Conservation (phyloP, 2,329 filamentous ascomycete genomes). For the Epichloe aotearoae region DNA sequence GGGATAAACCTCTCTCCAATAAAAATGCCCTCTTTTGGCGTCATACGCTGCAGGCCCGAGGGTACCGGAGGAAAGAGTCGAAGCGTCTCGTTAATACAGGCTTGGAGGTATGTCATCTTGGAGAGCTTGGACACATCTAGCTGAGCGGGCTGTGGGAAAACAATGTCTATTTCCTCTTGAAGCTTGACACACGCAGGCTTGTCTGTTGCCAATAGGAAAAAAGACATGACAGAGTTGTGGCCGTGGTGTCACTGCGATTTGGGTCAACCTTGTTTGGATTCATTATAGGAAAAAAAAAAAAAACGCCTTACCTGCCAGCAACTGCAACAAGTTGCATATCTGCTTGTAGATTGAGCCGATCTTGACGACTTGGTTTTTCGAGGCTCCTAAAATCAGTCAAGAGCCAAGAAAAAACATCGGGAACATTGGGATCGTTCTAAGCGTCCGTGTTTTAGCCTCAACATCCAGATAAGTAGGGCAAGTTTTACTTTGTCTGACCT, state of each 20-base stretch:
- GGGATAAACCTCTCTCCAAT: constrained; percentile 22
- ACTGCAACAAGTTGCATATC: constrained; percentile 19
- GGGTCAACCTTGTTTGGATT: not conserved
- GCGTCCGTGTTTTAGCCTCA: no score
- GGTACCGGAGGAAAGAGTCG: constrained; percentile 25
- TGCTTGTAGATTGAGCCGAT: constrained; percentile 13
- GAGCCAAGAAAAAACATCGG: constrained; percentile 22
- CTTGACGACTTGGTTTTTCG: constrained; percentile 8
- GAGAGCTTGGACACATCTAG: constrained; percentile 10
- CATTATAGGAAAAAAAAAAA: not conserved
- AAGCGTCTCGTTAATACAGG: constrained; percentile 26
- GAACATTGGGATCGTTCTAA: constrained; percentile 8
- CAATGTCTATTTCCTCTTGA: constrained; percentile 20
- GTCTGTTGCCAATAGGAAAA: constrained; percentile 22
- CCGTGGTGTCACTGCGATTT: constrained; percentile 23
- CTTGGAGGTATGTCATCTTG: constrained; percentile 19
- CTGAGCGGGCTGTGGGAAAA: constrained; percentile 2
- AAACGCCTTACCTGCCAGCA: constrained; percentile 16
- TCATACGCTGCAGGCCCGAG: constrained; percentile 20
- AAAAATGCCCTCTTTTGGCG: constrained; percentile 22
- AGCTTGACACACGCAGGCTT: constrained; percentile 15
- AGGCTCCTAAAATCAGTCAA: constrained; percentile 13
- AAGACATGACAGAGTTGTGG: constrained; percentile 18
- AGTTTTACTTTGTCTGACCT: not conserved
- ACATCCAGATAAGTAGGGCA: not conserved